Evolutionary conservation across 2,329 filamentous ascomycete genomes (phyloP), one percentile per base, ranked within the genome.

Genomic region (Corinectria fuckeliana): DNA sequence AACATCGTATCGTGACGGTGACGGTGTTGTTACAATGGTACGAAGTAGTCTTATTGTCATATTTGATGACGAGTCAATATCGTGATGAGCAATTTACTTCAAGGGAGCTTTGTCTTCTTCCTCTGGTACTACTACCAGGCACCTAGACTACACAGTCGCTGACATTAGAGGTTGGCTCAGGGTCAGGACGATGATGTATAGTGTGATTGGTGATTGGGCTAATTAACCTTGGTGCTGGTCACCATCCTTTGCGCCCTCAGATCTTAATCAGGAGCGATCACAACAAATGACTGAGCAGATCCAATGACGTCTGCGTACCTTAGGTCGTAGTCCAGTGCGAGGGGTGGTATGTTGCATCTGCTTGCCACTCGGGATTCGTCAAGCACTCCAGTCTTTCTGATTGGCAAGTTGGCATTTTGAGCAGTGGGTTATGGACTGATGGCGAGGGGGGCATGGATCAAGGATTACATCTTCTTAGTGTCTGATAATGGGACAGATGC

Each of bases 341-440:
- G 30, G 42, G 14, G 44, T 42, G 26, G 38, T 55, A 57, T 58
- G 41, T 50, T 57, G 44, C 14, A 30, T 52, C 30, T 34, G 21
- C 38, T 52, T 62, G 26, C 58, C 61, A 64, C 60, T 59, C 54
- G 45, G 21, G 36, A 56, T 18, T 34, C 45, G 45, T 28, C 26
- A 51, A 28, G 38, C 14, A 18, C 50, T 56, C 34, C 57, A 49
- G 51, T 57, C 52, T 23, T 52, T 65, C 51, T 64, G 56, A 61
- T 61, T 59, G 56, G 57, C 41, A 58, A 30, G 38, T 56, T 48
- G 50, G 44, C 16, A 56, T 47, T 61, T 57, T 56, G 60, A 57
- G 44, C 57, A 49, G 56, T 67, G 57, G 58, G 50, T 56, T 51
- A 39, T 64, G 62, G 63, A 60, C 58, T 60, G 60, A 60, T 64